A percentile compares a stretch with the other conserved stretches of the same genome.
These are phyloP conservation scores for Parascedosporium putredinis DNA, from an alignment of 2,329 filamentous ascomycete genomes.

Conservation along the genomic window DNA sequence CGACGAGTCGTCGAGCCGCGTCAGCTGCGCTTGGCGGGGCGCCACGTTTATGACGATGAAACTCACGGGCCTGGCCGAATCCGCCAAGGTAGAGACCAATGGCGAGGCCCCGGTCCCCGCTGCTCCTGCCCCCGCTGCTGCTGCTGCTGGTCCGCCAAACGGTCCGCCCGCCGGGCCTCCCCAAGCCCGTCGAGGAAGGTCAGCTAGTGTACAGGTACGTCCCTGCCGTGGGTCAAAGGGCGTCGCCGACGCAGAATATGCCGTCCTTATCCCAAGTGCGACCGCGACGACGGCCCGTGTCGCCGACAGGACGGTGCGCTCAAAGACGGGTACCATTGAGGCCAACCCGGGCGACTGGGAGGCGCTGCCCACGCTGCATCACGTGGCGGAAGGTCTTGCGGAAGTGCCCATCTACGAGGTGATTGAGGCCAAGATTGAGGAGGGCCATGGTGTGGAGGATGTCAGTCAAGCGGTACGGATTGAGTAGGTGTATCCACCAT, in stretches of 20 bases:
- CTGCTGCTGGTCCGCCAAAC: neutral
- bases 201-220: conserved; percentile 48
- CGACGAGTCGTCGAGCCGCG: conserved; percentile 19
- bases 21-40: conserved; percentile 31
- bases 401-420: conserved; percentile 32
- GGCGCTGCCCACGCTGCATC: conserved; percentile 48
- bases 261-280: conserved; percentile 26
- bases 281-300: conserved; percentile 17
- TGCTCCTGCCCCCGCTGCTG: neutral
- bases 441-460: neutral
- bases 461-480: conserved; percentile 1
- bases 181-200: conserved; percentile 26
- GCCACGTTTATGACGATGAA: conserved; percentile 27
- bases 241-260: conserved; percentile 43
- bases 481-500: too few relatives aligned
- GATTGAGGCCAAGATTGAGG: conserved; percentile 11
- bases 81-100: neutral
- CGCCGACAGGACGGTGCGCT: conserved; percentile 17
- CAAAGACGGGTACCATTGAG: conserved; percentile 27
- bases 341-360: conserved; percentile 42
- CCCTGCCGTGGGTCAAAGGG: conserved; percentile 41
- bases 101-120: too few relatives aligned
- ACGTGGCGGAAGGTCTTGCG: conserved; percentile 39
- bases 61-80: conserved; percentile 14
- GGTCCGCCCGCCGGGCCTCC: neutral